Evolutionary conservation across 2,329 filamentous ascomycete species (phyloP).

Genomic region (Raffaelea arxii): DNA sequence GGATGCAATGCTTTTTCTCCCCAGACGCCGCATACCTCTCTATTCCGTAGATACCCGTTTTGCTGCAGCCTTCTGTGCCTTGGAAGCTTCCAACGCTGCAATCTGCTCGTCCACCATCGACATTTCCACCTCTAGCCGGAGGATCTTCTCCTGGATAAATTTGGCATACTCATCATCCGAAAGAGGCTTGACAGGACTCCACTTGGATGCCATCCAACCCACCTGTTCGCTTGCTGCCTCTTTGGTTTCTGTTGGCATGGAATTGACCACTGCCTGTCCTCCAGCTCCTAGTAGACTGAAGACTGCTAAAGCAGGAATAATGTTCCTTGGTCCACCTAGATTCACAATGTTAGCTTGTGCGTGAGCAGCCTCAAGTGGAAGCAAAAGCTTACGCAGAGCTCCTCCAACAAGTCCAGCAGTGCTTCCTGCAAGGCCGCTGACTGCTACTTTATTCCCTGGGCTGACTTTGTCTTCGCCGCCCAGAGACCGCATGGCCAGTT

Average conservation of each 20-base stretch:
- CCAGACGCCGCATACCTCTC: no score
- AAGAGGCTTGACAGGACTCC: conserved; percentile 61
- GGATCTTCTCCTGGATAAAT: conserved; percentile 60
- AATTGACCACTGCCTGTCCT: conserved; percentile 19
- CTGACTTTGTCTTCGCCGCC: conserved; percentile 43
- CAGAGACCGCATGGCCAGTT: conserved; percentile 35
- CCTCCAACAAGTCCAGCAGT: conserved; percentile 55
- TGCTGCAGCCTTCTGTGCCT: background rate
- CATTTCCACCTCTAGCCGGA: conserved; percentile 66
- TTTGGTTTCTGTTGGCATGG: conserved; percentile 3
- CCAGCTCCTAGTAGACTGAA: conserved; percentile 29
- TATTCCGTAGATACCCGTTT: no score
- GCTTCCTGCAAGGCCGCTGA: conserved; percentile 61
- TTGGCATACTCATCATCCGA: conserved; percentile 62
- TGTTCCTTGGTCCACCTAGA: conserved; percentile 41
- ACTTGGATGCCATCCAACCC: conserved; percentile 49
- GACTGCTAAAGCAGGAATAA: conserved; percentile 40
- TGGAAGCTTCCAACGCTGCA: conserved; percentile 18
- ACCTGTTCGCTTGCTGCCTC: conserved; percentile 1
- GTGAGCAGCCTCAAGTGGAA: background rate
- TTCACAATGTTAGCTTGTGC: background rate
- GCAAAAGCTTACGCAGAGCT: conserved; percentile 35
- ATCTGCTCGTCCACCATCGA: conserved; percentile 72
- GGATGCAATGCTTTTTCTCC: no score
- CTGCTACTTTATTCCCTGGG: conserved; percentile 50